Conservation (phyloP, 768 basidiomycete genomes). For the Termitomyces sp. region DNA sequence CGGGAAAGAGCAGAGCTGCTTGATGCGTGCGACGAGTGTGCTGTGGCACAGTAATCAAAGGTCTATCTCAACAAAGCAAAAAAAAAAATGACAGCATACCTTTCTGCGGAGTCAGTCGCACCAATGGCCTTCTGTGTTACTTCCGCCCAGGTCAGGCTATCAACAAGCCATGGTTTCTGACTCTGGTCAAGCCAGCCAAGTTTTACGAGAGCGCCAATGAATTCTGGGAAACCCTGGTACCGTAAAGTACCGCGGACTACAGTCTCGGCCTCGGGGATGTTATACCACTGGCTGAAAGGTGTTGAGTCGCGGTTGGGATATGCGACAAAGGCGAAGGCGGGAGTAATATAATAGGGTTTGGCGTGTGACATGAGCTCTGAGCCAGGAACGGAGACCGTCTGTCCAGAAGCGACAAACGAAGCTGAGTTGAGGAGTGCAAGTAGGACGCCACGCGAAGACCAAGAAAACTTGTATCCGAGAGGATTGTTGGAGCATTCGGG, state of each 20-base stretch:
- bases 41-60: conserved; percentile 28
- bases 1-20: conserved; percentile 69
- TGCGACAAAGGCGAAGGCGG: conserved; percentile 92
- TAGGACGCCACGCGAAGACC: conserved; percentile 95
- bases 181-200: conserved; percentile 81
- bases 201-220: conserved; percentile 82
- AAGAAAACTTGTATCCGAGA: conserved; percentile 98
- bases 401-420: conserved; percentile 64
- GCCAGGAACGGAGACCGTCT: conserved; percentile 66
- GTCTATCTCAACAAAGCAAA: not conserved
- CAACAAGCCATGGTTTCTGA: conserved; percentile 73
- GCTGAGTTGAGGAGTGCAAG: conserved; percentile 92
- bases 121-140: conserved; percentile 72
- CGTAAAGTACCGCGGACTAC: conserved; percentile 90
- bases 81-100: conserved; percentile 37
- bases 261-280: conserved; percentile 91
- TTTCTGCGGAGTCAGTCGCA: conserved; percentile 63
- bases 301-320: conserved; percentile 96
- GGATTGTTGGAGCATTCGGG: conserved; percentile 91
- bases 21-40: conserved; percentile 67
- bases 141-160: conserved; percentile 77
- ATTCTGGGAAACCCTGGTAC: conserved; percentile 96
- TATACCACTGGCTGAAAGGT: conserved; percentile 87
- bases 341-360: conserved; percentile 91
- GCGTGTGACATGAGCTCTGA: conserved; percentile 86